phyloP scores from a whole-genome alignment of 805 yeast species.

The Candida rishiriensis region DNA sequence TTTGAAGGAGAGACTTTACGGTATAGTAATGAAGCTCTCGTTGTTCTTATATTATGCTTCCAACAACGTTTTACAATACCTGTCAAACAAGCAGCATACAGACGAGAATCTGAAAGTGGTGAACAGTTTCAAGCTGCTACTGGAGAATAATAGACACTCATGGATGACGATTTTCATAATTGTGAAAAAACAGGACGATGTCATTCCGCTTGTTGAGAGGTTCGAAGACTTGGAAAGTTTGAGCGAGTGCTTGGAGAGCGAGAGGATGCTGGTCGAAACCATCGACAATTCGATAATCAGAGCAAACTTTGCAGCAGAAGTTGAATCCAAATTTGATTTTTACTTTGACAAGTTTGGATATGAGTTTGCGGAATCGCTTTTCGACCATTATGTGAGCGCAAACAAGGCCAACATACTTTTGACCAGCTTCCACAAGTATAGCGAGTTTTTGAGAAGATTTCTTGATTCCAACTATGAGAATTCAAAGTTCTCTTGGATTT shows the following conservation, averaged over 20 bases:
- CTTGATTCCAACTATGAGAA: conserved; percentile 41
- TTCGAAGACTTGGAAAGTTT: conserved; percentile 64
- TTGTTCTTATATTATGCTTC: conserved; percentile 22
- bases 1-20: conserved; percentile 10
- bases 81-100: neutral
- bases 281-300: conserved; percentile 27
- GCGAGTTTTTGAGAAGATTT: conserved; percentile 45
- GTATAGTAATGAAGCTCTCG: conserved; percentile 18
- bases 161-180: conserved; percentile 62
- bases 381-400: conserved; percentile 49
- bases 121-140: conserved; percentile 5
- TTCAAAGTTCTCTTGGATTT: conserved; percentile 67
- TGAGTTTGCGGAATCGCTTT: conserved; percentile 62
- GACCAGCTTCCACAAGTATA: conserved; percentile 51
- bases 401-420: conserved; percentile 52
- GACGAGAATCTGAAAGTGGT: neutral
- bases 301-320: conserved; percentile 17
- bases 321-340: conserved; percentile 32
- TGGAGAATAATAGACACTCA: conserved; percentile 19
- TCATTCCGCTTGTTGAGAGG: conserved; percentile 58
- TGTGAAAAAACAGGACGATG: conserved; percentile 47
- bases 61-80: conserved; percentile 10
- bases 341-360: conserved; percentile 63
- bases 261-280: conserved; percentile 32
- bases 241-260: conserved; percentile 47